Evolutionary conservation across 2,329 filamentous ascomycete species (phyloP), one percentile per base, ranked within the genome.

Genomic region (Fusarium algeriense): DNA sequence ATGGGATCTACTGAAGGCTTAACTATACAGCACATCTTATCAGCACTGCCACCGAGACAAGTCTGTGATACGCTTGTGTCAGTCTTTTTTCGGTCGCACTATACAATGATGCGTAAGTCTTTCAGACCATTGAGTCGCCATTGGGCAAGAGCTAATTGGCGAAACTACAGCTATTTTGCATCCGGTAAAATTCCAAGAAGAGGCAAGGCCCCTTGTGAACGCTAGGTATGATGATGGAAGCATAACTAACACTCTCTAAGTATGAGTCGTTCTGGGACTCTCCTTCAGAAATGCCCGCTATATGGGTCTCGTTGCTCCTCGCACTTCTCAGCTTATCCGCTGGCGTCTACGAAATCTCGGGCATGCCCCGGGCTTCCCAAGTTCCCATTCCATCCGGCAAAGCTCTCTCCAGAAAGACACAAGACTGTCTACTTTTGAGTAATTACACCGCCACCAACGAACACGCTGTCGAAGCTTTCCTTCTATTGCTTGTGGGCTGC

Each of bases 271-370:
- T 86, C 64, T 86, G 85, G 84, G 73, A 74, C 1, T 37, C 54
- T 2, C 64, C 62, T 12, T 13, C 14, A 7, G 23, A 52, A 17
- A 67, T 80, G 3, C 79, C 83, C 0, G 67, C 75, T 3, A 77
- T 85, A 32, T 86, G 85, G 85, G 78, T 85, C 8, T 85, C 82
- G 43, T 80, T 85, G 10, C 77, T 86, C 11, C 82, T 83, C 38
- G 82, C 84, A 7, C 79, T 85, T 15, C 71, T 86, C 40, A 80
- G 78, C 61, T 76, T 81, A 5, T 80, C 82, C 1, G 73, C 79
- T n/a, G 74, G 78, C 3, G 76, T 83, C 17, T 74, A 76, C 11
- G 65, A 78, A 26, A 19, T 62, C 60, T 76, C 34, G 69, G 78
- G 50, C 50, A 72, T 45, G 26, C 38, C 20, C 26, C 64, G 32